Evolutionary conservation across 352 stramenopile species (phyloP).

Genomic region (Pythium phragmitis): DNA sequence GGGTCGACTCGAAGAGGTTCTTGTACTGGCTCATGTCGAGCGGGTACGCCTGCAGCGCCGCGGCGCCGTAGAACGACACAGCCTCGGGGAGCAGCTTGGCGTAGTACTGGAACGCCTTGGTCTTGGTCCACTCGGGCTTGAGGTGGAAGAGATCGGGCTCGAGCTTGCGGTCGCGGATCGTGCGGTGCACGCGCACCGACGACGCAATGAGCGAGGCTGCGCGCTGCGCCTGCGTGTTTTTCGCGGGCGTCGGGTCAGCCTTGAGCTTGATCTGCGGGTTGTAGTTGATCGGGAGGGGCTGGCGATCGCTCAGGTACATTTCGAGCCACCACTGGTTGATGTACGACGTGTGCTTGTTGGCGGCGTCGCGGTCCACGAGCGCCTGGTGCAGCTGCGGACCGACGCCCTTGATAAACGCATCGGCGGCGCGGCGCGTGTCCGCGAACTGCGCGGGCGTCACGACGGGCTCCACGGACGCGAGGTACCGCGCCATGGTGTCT

Average conservation of each 20-base stretch:
- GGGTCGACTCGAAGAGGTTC: slow-evolving; percentile 84
- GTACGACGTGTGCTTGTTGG: slow-evolving; percentile 87
- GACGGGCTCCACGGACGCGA: slow-evolving; percentile 75
- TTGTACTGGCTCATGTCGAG: slow-evolving; percentile 93
- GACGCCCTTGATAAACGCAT: slow-evolving; percentile 53
- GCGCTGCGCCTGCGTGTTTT: slow-evolving; percentile 84
- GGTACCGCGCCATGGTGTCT: slow-evolving; percentile 77
- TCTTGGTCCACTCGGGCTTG: slow-evolving; percentile 82
- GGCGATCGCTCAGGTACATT: slow-evolving; percentile 89
- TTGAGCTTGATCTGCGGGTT: slow-evolving; percentile 91
- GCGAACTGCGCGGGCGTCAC: slow-evolving; percentile 52
- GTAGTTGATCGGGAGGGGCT: slow-evolving; percentile 89
- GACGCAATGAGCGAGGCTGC: slow-evolving; percentile 87
- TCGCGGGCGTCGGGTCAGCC: slow-evolving; percentile 71
- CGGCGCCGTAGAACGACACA: slow-evolving; percentile 87
- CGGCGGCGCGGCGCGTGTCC: slow-evolving; percentile 53
- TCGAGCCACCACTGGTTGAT: slow-evolving; percentile 93
- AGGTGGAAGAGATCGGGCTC: slow-evolving; percentile 89
- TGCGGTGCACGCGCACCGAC: slow-evolving; percentile 79
- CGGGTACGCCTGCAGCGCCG: slow-evolving; percentile 81
- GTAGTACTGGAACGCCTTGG: slow-evolving; percentile 76
- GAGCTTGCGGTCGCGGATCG: slow-evolving; percentile 75
- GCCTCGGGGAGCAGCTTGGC: slow-evolving; percentile 80
- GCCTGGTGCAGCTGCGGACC: slow-evolving; percentile 70
- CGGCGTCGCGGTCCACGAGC: slow-evolving; percentile 73